Evolutionary conservation across 352 stramenopile genomes (phyloP).

Genomic region (Thalassiosira mediterranea): DNA sequence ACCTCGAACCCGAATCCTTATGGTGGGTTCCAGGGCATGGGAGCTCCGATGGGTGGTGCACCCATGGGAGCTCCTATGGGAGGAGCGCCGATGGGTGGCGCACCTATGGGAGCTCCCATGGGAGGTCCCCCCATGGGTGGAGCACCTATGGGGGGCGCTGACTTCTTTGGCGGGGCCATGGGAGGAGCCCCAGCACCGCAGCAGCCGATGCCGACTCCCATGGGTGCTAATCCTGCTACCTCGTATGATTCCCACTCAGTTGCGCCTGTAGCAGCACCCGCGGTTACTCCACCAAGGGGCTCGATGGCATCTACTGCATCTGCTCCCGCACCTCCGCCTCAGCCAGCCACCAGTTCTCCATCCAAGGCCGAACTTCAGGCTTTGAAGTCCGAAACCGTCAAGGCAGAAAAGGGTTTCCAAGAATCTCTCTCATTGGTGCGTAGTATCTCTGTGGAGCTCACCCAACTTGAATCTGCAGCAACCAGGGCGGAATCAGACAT

Average conservation of each 20-base stretch:
- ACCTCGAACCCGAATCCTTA: no score
- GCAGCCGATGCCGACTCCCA: no score
- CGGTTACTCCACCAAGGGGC: background rate
- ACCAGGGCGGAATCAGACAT: conserved; percentile 35
- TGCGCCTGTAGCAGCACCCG: background rate
- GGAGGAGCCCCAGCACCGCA: no score
- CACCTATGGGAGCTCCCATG: no score
- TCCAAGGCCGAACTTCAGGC: conserved; percentile 21
- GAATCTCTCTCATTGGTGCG: conserved; percentile 29
- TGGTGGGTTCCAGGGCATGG: no score
- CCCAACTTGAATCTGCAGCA: conserved; percentile 31
- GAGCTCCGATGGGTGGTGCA: no score
- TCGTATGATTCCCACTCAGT: background rate
- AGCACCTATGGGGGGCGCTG: no score
- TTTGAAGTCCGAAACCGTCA: conserved; percentile 26
- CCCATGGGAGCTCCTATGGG: no score
- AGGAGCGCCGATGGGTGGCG: background rate
- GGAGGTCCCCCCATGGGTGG: background rate
- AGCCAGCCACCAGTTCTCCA: no score
- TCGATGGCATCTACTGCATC: conserved; percentile 3
- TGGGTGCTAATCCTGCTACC: no score
- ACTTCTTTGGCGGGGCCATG: no score
- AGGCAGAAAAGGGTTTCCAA: conserved; percentile 39
- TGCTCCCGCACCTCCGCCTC: background rate
- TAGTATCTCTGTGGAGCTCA: conserved; percentile 27